phyloP scores from a whole-genome alignment of 805 yeast genomes.

The Hemisphaericaspora nanyangensis region DNA sequence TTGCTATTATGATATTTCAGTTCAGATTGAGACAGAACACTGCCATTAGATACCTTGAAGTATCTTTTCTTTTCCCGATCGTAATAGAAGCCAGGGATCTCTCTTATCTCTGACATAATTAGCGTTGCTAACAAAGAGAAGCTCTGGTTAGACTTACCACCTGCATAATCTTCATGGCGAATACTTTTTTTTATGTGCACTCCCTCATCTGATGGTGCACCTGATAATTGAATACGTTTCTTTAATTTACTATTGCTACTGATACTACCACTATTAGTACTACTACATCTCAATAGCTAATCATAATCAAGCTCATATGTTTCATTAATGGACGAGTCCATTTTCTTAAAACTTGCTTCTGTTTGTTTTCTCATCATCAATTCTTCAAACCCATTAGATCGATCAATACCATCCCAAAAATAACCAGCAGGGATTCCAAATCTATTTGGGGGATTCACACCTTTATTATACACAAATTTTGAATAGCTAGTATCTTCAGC shows the following conservation, averaged over 20 bases:
- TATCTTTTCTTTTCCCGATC: slow-evolving; percentile 25
- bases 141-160: too few relatives aligned
- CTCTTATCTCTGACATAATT: slow-evolving; percentile 9
- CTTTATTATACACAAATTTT: slow-evolving; percentile 39
- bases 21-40: slow-evolving; percentile 7
- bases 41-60: slow-evolving; percentile 33
- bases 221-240: too few relatives aligned
- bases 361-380: slow-evolving; percentile 45
- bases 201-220: too few relatives aligned
- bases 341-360: slow-evolving; percentile 30
- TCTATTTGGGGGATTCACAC: slow-evolving; percentile 61
- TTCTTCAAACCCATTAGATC: slow-evolving; percentile 84
- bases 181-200: too few relatives aligned
- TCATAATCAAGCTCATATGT: slow-evolving; percentile 12
- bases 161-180: too few relatives aligned
- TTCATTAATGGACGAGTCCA: slow-evolving; percentile 9
- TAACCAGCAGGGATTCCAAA: slow-evolving; percentile 75
- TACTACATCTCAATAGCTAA: too few relatives aligned
- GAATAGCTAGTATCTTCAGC: slow-evolving; percentile 14
- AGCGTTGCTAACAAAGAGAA: too few relatives aligned
- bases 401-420: slow-evolving; percentile 83
- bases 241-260: too few relatives aligned
- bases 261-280: too few relatives aligned
- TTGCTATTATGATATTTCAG: slow-evolving; percentile 24
- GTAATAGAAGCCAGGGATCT: slow-evolving; percentile 31